Evolutionary conservation across 768 basidiomycete species (phyloP), one percentile per base, ranked within the genome.

Genomic region (Trametes cingulata): DNA sequence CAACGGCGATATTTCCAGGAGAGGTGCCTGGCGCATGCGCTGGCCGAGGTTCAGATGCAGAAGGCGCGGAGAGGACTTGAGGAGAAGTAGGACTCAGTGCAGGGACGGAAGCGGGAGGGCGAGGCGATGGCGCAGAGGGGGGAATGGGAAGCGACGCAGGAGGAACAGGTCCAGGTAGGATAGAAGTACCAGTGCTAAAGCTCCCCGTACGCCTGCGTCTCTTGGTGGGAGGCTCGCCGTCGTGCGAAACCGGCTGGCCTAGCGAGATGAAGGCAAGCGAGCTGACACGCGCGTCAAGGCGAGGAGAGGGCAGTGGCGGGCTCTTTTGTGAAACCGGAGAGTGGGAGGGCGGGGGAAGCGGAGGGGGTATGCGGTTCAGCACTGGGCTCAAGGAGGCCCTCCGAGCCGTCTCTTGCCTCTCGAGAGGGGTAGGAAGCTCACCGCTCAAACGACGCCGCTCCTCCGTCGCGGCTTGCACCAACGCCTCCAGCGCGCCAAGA

Each of bases 381-480:
- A 59, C 58, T 9, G 66, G 66, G 52, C 66, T 66, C 40, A 58
- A 19, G 19, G 61, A 63, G 1, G 61, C 56, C 33, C 43, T 58
- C 10, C 61, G 56, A 17, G 57, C 61, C 7, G 52, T 24, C 24
- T 63, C 61, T 13, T 36, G 43, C 12, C 27, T 29, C 19, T 63
- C 56, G 1, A 54, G 13, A 45, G 56, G 52, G n/a, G 61, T 58
- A 4, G 56, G 52, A 48, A 65, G 56, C 48, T 71, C 67, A 46
- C 71, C 66, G 61, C 75, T 71, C 50, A 89, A 76, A 27, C 86
- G 74, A 35, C 81, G 77, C 45, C 83, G 80, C 65, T 89, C 88
- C 66, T 86, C 82, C 0, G 85, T 83, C 4, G 88, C 88, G 20
- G 82, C 87, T 72, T 88, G 85, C 12, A 87, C 88, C 42, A 90